Evolutionary conservation across 169 alveolate species (phyloP).

Genomic region (Babesia bovis): DNA sequence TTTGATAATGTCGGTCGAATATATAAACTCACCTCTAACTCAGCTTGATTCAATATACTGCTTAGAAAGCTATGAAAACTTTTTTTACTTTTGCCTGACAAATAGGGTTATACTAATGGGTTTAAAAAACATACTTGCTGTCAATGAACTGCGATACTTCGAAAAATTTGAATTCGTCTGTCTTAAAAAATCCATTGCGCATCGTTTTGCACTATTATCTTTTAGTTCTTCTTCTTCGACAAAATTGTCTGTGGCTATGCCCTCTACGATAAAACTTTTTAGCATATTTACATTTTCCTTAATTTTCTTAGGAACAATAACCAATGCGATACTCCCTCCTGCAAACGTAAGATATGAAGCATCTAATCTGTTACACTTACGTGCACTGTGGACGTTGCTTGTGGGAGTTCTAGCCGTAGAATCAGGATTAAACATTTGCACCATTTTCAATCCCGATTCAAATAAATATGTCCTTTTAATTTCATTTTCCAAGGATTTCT

Average conservation of each 20-base stretch:
- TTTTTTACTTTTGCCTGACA: slow-evolving; percentile 12
- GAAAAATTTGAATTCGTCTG: slow-evolving; percentile 28
- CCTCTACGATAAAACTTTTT: slow-evolving; percentile 35
- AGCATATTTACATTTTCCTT: slow-evolving; percentile 12
- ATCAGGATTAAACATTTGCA: slow-evolving; percentile 19
- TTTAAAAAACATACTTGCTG: slow-evolving; percentile 2
- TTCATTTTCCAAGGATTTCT: slow-evolving; percentile 24
- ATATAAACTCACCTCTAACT: slow-evolving; percentile 8
- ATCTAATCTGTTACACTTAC: slow-evolving; percentile 1
- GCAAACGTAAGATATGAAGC: background rate
- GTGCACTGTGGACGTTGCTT: background rate
- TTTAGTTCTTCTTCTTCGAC: background rate
- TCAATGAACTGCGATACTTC: slow-evolving; percentile 5
- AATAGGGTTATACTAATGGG: background rate
- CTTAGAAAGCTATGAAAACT: slow-evolving; percentile 11
- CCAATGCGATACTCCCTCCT: background rate
- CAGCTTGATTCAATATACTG: background rate
- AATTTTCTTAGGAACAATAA: slow-evolving; percentile 12
- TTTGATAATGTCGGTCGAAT: background rate
- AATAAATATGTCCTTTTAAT: background rate
- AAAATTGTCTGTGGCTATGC: slow-evolving; percentile 39
- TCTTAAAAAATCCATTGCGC: slow-evolving; percentile 30
- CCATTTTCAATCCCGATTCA: background rate
- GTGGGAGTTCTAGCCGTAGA: background rate
- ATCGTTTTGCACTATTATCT: background rate